These are phyloP conservation scores for Neurospora sp. DNA, from an alignment of 2,329 filamentous ascomycete genomes.

Conservation along the genomic window DNA sequence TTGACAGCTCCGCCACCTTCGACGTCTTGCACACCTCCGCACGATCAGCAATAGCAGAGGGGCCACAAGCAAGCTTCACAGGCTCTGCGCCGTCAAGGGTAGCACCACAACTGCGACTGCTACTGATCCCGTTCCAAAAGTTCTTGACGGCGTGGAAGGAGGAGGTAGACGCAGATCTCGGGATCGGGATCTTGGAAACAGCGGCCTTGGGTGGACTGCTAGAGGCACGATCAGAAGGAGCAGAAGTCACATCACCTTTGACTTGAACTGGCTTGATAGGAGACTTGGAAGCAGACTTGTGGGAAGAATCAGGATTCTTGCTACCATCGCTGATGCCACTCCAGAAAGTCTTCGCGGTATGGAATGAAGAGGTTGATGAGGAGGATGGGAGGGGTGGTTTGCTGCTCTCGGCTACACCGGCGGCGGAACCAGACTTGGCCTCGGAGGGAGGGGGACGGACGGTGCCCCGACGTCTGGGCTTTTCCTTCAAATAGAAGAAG, in stretches of 20 bases:
- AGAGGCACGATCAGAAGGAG: not conserved
- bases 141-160: not conserved
- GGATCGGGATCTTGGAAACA: not conserved
- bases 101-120: not conserved
- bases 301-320: not conserved
- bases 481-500: not conserved
- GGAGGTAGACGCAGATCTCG: rapidly evolving
- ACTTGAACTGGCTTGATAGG: not conserved
- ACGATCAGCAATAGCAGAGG: not conserved
- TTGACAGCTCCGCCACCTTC: not conserved
- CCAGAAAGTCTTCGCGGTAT: not conserved
- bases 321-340: not conserved
- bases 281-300: not conserved
- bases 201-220: not conserved
- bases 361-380: not conserved
- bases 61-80: not conserved
- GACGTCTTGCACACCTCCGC: not conserved
- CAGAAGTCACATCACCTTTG: not conserved
- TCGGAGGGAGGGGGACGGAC: not conserved
- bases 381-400: not conserved
- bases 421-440: not conserved
- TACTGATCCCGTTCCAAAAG: not conserved
- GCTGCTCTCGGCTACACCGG: not conserved
- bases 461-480: not conserved
- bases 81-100: rapidly evolving